Percentiles rank a stretch among this genome's conserved stretches.
Conservation (phyloP, 169 alveolate species). For the Eimeria necatrix region DNA sequence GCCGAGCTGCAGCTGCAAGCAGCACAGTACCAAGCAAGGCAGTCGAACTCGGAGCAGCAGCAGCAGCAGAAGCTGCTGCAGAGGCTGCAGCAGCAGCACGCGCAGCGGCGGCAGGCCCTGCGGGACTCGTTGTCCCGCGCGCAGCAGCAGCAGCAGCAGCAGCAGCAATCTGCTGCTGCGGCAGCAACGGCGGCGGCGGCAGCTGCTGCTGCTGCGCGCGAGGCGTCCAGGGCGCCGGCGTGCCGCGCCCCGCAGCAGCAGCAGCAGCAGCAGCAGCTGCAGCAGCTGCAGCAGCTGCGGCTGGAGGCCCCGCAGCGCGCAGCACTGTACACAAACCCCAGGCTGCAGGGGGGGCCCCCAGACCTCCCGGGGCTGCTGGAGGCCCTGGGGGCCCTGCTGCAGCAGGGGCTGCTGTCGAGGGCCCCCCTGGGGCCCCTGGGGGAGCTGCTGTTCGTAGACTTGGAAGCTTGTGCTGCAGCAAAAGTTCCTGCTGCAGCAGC, state of each 20-base stretch:
- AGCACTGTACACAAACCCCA: not conserved
- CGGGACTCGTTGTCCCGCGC: not conserved
- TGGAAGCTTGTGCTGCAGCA: constrained; percentile 42
- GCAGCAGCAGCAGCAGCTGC: constrained; percentile 19
- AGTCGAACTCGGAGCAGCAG: not conserved
- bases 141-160: constrained; percentile 9
- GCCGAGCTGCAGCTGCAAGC: constrained; percentile 29
- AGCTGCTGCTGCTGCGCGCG: not conserved
- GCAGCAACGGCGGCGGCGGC: not conserved
- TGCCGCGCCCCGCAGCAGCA: not conserved
- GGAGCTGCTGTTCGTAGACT: constrained; percentile 38
- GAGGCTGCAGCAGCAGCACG: constrained; percentile 54
- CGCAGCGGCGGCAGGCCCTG: constrained; percentile 22
- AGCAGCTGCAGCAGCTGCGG: constrained; percentile 10
- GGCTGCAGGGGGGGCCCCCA: constrained; percentile 31
- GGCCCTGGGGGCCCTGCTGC: not conserved
- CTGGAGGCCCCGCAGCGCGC: not conserved
- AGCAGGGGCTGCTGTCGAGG: not conserved
- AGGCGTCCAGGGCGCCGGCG: not conserved
- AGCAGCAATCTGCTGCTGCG: not conserved
- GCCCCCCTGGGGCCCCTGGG: constrained; percentile 68
- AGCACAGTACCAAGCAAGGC: constrained; percentile 27
- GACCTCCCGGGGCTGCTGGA: not conserved
- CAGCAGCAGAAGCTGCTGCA: not conserved
- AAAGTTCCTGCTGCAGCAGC: constrained; percentile 28